Evolutionary conservation across 2,329 filamentous ascomycete species (phyloP).

Genomic region (Colletotrichum salicis): DNA sequence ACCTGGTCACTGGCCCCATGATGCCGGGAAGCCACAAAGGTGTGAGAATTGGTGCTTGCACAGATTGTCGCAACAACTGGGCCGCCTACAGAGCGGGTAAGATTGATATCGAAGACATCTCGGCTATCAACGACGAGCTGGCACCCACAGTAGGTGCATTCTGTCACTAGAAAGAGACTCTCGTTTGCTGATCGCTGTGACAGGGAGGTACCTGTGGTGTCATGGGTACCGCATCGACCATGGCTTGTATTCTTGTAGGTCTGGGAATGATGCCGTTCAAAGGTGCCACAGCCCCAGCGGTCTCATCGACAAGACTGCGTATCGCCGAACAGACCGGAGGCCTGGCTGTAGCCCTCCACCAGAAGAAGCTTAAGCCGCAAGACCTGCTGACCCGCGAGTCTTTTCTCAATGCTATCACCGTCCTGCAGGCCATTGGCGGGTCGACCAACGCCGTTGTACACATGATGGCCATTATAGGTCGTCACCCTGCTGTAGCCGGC

Average conservation of each 20-base stretch:
- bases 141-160: slow-evolving; percentile 69
- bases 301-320: slow-evolving; percentile 80
- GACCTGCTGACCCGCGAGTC: slow-evolving; percentile 77
- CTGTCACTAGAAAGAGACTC: too few species aligned
- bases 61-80: slow-evolving; percentile 81
- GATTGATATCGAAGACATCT: slow-evolving; percentile 78
- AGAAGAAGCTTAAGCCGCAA: slow-evolving; percentile 75
- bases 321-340: slow-evolving; percentile 80
- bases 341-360: slow-evolving; percentile 74
- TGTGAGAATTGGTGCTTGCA: slow-evolving; percentile 75
- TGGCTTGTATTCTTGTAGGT: slow-evolving; percentile 85
- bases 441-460: slow-evolving; percentile 89
- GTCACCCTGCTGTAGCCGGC: slow-evolving; percentile 72
- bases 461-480: slow-evolving; percentile 84
- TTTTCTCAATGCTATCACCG: slow-evolving; percentile 87
- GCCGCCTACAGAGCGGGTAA: slow-evolving; percentile 72
- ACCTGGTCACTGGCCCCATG: slow-evolving; percentile 78
- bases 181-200: not conserved
- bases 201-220: slow-evolving; percentile 83
- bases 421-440: slow-evolving; percentile 86
- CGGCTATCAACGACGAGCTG: slow-evolving; percentile 76
- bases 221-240: slow-evolving; percentile 93
- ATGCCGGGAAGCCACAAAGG: slow-evolving; percentile 76
- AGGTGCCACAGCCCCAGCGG: slow-evolving; percentile 81
- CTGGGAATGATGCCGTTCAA: slow-evolving; percentile 84